phyloP scores from a whole-genome alignment of 2,329 filamentous ascomycete species.

The Nannizziopsis arthrosporioides region DNA sequence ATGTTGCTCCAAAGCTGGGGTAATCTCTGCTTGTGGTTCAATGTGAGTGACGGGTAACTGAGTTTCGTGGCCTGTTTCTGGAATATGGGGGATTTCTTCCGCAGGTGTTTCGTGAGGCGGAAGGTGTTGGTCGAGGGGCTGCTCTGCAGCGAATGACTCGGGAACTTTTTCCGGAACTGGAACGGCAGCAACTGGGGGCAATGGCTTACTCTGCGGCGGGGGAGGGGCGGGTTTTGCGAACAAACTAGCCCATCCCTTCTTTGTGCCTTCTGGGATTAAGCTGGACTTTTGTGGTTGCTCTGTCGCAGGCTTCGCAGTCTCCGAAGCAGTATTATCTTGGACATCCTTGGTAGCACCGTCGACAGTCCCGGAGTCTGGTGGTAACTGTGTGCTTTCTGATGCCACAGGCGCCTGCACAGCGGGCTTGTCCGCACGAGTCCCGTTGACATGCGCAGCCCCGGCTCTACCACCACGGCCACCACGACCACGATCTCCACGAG shows the following conservation, averaged over 20 bases:
- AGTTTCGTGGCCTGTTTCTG: constrained; percentile 15
- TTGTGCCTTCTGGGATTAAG: constrained; percentile 30
- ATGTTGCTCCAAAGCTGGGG: constrained; percentile 32
- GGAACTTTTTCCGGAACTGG: constrained; percentile 11
- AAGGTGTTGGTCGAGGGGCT: constrained; percentile 11
- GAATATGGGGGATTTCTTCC: constrained; percentile 30
- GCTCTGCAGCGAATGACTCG: constrained; percentile 17
- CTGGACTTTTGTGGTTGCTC: constrained; percentile 23
- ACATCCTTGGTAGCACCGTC: constrained; percentile 18
- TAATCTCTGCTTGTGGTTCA: constrained; percentile 35
- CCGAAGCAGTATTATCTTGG: constrained; percentile 18
- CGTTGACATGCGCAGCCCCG: constrained; percentile 31
- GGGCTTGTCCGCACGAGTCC: constrained; percentile 30
- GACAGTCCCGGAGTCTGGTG: constrained; percentile 14
- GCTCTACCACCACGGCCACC: constrained; percentile 37
- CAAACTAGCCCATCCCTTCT: constrained; percentile 59
- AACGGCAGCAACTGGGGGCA: constrained; percentile 27
- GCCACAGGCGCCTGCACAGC: constrained; percentile 14
- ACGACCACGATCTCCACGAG: constrained; percentile 39
- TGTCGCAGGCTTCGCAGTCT: constrained; percentile 16
- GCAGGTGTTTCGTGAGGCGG: constrained; percentile 18
- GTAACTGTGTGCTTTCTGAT: constrained; percentile 3
- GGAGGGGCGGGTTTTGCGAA: constrained; percentile 51
- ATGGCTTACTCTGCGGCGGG: constrained; percentile 40
- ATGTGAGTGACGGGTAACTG: constrained; percentile 7